A percentile compares a stretch with the other conserved stretches of the same genome.
These are phyloP conservation scores for Suhomyces wounanorum DNA, from an alignment of 1,139 yeast species.

Conservation along the genomic window DNA sequence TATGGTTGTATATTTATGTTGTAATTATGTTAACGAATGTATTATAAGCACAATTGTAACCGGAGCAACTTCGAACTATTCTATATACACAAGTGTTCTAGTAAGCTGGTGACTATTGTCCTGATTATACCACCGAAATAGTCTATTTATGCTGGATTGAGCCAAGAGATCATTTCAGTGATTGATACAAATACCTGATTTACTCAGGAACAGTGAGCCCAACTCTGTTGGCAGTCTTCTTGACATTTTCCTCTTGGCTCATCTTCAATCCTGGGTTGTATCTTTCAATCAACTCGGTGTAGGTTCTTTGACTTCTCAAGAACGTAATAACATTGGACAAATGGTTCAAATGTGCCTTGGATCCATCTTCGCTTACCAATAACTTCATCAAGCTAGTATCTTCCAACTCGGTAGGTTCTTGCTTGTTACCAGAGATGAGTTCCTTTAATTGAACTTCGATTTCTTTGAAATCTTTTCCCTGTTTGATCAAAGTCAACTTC, in stretches of 20 bases:
- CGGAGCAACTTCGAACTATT: background rate
- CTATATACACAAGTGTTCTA: background rate
- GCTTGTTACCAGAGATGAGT: slow-evolving; percentile 20
- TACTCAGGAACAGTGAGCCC: slow-evolving; percentile 50
- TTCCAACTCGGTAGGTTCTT: slow-evolving; percentile 20
- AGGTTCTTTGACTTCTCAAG: slow-evolving; percentile 71
- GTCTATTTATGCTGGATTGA: too few species aligned
- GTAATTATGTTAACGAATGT: slow-evolving; percentile 3
- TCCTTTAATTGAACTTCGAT: slow-evolving; percentile 33
- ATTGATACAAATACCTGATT: background rate
- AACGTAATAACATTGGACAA: slow-evolving; percentile 55
- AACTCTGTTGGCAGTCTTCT: slow-evolving; percentile 79
- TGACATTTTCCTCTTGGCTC: slow-evolving; percentile 76
- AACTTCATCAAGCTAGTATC: slow-evolving; percentile 28
- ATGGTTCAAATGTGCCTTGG: slow-evolving; percentile 28
- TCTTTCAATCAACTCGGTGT: slow-evolving; percentile 76
- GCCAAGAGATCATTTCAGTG: too few species aligned
- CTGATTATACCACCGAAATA: too few species aligned
- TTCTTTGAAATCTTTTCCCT: slow-evolving; percentile 39
- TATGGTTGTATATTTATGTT: slow-evolving; percentile 1
- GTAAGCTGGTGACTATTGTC: too few species aligned
- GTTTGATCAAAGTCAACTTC: slow-evolving; percentile 49
- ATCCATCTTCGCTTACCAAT: slow-evolving; percentile 23
- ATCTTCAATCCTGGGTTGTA: slow-evolving; percentile 83
- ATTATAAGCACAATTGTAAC: background rate